phyloP scores from a whole-genome alignment of 2,329 filamentous ascomycete species.

The Moelleriella libera region DNA sequence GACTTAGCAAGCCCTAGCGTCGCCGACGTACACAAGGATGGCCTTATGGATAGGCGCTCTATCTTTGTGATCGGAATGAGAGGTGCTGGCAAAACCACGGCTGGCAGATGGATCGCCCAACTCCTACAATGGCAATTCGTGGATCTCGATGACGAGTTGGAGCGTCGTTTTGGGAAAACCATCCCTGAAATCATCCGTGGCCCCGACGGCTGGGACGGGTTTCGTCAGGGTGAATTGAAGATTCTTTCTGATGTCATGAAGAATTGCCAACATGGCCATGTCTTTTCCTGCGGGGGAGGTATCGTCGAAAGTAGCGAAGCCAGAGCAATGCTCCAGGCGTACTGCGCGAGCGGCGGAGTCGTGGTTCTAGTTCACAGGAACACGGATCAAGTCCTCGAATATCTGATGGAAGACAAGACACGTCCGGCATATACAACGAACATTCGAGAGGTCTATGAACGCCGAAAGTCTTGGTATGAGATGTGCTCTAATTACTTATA shows the following conservation, averaged over 20 bases:
- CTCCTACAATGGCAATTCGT: constrained; percentile 64
- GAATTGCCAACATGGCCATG: constrained; percentile 59
- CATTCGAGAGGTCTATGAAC: constrained; percentile 80
- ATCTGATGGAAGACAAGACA: constrained; percentile 76
- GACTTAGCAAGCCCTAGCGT: constrained; percentile 28
- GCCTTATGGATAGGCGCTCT: constrained; percentile 36
- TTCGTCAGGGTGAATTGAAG: constrained; percentile 64
- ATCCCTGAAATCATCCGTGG: constrained; percentile 77
- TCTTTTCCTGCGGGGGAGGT: constrained; percentile 90
- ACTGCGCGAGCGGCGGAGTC: constrained; percentile 62
- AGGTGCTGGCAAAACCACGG: constrained; percentile 91
- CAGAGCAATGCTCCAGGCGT: constrained; percentile 58
- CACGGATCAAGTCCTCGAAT: constrained; percentile 77
- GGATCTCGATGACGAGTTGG: constrained; percentile 80
- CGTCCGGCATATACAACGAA: constrained; percentile 87
- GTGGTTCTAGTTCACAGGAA: constrained; percentile 82
- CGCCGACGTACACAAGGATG: constrained; percentile 4
- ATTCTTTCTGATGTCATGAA: constrained; percentile 61
- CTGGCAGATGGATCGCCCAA: constrained; percentile 70
- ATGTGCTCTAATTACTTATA: constrained; percentile 93
- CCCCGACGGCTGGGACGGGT: constrained; percentile 69
- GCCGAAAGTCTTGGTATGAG: constrained; percentile 78
- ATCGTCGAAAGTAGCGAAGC: constrained; percentile 78
- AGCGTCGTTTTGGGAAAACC: constrained; percentile 54
- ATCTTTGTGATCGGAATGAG: constrained; percentile 96